These are phyloP conservation scores for Epichloe glyceriae DNA, from an alignment of 2,329 filamentous ascomycete species.

Conservation along the genomic window DNA sequence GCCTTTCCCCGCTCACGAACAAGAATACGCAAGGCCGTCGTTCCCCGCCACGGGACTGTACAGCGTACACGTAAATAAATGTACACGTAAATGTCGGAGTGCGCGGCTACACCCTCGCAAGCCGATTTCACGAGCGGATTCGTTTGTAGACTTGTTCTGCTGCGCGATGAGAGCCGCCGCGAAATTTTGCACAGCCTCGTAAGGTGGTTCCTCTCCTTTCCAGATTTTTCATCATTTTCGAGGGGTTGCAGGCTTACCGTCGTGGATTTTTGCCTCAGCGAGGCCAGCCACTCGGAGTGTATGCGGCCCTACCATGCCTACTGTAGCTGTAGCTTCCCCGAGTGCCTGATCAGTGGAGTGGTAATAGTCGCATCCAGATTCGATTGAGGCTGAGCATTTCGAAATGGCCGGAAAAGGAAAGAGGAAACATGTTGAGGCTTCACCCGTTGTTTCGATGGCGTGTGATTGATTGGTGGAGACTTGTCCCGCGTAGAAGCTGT, in stretches of 20 bases:
- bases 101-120: too few species aligned
- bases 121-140: too few species aligned
- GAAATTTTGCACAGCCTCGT: background rate
- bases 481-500: background rate
- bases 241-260: background rate
- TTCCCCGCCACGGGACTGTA: too few species aligned
- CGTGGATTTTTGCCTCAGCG: background rate
- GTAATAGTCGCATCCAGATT: background rate
- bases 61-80: background rate
- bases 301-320: too few species aligned
- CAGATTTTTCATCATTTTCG: background rate
- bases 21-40: too few species aligned
- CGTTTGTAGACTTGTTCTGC: too few species aligned
- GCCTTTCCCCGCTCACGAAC: too few species aligned
- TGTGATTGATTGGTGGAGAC: background rate
- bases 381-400: constrained; percentile 12
- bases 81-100: background rate
- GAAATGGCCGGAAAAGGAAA: constrained; percentile 7
- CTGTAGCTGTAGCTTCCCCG: too few species aligned
- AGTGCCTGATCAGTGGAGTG: too few species aligned
- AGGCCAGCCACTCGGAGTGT: too few species aligned
- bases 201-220: background rate
- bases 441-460: background rate
- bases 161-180: too few species aligned
- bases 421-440: background rate